A percentile compares a stretch with the other conserved stretches of the same genome.
These are phyloP conservation scores for Arthroderma sp. DNA, from an alignment of 2,329 filamentous ascomycete species.

Conservation along the genomic window DNA sequence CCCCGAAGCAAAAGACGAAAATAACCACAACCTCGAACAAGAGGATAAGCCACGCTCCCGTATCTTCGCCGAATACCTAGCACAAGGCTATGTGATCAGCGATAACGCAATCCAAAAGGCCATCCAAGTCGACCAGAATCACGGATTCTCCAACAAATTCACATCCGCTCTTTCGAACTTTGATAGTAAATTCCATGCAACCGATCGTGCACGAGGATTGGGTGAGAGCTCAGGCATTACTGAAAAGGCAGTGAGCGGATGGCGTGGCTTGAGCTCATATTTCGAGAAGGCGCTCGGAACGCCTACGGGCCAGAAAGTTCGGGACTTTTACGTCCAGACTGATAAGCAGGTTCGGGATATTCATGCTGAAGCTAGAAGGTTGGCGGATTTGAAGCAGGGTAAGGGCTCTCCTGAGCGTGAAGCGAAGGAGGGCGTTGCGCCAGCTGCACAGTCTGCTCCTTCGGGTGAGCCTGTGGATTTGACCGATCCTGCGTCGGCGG, in stretches of 20 bases:
- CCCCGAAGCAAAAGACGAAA: constrained; percentile 41
- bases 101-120: constrained; percentile 66
- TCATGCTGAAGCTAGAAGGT: constrained; percentile 73
- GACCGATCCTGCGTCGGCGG: not conserved
- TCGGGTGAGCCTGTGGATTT: constrained; percentile 4
- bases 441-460: constrained; percentile 11
- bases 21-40: constrained; percentile 61
- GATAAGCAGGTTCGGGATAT: constrained; percentile 89
- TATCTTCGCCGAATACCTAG: constrained; percentile 91
- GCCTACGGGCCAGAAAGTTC: constrained; percentile 76
- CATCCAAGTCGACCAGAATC: constrained; percentile 77
- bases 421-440: constrained; percentile 28
- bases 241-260: constrained; percentile 54
- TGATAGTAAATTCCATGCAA: constrained; percentile 75
- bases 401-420: constrained; percentile 25
- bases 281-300: constrained; percentile 87
- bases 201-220: constrained; percentile 69
- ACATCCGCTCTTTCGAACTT: constrained; percentile 60
- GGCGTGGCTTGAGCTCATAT: constrained; percentile 65
- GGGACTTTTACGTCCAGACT: constrained; percentile 72
- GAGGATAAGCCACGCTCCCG: constrained; percentile 94
- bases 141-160: constrained; percentile 74
- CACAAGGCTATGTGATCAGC: constrained; percentile 79
- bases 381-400: constrained; percentile 70
- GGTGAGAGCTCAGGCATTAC: constrained; percentile 76